Evolutionary conservation across 768 basidiomycete genomes (phyloP).

Genomic region (Tubosaeta brunneosetosa): DNA sequence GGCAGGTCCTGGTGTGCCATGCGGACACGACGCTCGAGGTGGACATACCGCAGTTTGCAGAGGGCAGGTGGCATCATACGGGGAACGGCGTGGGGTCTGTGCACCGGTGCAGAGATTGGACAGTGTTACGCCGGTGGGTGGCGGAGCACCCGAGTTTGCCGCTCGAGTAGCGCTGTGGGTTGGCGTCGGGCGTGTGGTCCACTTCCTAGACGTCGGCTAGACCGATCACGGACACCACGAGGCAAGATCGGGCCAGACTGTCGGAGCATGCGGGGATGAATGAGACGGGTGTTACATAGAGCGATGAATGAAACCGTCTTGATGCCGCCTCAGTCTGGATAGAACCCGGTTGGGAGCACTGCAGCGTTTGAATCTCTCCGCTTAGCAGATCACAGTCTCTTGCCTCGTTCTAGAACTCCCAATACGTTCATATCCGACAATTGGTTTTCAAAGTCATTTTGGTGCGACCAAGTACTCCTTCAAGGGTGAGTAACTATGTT

Average conservation of each 20-base stretch:
- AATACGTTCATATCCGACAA: background rate
- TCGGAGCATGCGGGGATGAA: no score
- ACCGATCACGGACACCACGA: background rate
- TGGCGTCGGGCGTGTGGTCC: background rate
- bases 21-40: constrained; percentile 37
- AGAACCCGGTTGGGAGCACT: no score
- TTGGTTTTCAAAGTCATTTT: background rate
- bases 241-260: background rate
- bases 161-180: constrained; percentile 8
- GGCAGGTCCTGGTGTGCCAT: constrained; percentile 35
- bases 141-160: constrained; percentile 26
- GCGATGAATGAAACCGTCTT: no score
- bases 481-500: background rate
- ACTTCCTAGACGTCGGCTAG: background rate
- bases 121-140: constrained; percentile 26
- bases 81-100: constrained; percentile 29
- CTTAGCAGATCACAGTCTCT: no score
- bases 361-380: no score
- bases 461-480: background rate
- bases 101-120: constrained; percentile 34
- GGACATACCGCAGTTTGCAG: constrained; percentile 25
- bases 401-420: no score
- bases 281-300: no score
- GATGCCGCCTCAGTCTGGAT: background rate
- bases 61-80: constrained; percentile 23